Evolutionary conservation across 306 rosid species (phyloP).

Genomic region (Cucurbita moschata): DNA sequence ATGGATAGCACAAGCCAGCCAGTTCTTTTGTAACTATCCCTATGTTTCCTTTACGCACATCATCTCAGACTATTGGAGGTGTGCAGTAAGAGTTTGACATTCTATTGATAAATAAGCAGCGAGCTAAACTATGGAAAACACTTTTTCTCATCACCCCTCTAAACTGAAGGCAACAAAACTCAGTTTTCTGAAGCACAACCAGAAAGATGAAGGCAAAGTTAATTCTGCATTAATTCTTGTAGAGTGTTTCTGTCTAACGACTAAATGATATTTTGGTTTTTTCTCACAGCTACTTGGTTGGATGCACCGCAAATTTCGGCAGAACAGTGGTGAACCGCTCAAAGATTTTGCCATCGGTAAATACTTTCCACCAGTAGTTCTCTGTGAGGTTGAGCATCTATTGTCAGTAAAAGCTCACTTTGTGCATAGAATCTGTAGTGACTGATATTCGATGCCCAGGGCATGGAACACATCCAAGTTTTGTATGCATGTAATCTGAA

Average conservation of each 20-base stretch:
- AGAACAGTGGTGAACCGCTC: conserved; percentile 56
- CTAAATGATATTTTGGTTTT: background rate
- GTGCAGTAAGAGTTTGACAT: conserved; percentile 20
- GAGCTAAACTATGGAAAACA: conserved; percentile 10
- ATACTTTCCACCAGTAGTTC: conserved; percentile 13
- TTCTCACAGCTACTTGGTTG: conserved; percentile 63
- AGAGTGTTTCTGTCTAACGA: background rate
- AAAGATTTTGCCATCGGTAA: conserved; percentile 66
- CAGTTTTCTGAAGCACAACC: conserved; percentile 14
- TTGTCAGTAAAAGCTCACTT: background rate
- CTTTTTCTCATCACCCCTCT: conserved; percentile 16
- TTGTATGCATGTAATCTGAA: background rate
- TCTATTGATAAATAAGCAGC: conserved; percentile 25
- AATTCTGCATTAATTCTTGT: conserved; percentile 3
- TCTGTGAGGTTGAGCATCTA: background rate
- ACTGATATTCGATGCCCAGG: background rate
- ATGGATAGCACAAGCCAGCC: conserved; percentile 22
- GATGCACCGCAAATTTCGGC: conserved; percentile 95
- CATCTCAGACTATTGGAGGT: conserved; percentile 14
- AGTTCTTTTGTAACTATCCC: conserved; percentile 45
- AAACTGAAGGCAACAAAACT: conserved; percentile 30
- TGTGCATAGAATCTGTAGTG: background rate
- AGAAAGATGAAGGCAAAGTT: conserved; percentile 9
- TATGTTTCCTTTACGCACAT: conserved; percentile 33
- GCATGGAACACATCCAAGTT: background rate